Base-by-base conservation (phyloP, 345 rosid species). In the Aquilaria yunnanensis region DNA sequence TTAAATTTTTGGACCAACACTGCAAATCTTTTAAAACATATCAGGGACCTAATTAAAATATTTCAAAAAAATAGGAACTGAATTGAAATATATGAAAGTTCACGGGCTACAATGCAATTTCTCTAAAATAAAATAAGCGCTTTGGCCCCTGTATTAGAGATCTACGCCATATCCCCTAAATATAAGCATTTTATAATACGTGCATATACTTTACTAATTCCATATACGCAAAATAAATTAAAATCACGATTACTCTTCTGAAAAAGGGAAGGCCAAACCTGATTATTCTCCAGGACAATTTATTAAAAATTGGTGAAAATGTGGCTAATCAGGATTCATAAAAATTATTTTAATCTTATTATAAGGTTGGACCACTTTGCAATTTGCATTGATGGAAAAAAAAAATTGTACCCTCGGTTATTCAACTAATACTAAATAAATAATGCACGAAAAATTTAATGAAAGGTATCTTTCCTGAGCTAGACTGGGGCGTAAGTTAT, bases 351-450 rank as follows among this genome's bases (percentile, higher is more conserved):
- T 67, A 72, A 52, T 67, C 9, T 37, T 12, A 14, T 68, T 43
- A 10, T 30, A 0, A 9, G 7, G 23, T 23, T 72, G 85, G 81
- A 68, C 85, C 78, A 68, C 80, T 37, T 37, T 23, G 23, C 23
- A 23, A 23, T 23, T 32, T 54, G n/a, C 72, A 52, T 68, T 74
- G 78, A 76, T 72, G 75, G 33, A 50, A 33, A 29, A 58, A 58
- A 57, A 76, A 78, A 65, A 68, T 69, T 55, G 62, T 72, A 68
- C 56, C 58, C 67, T 70, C 67, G 16, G 46, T 32, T 60, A 52
- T 67, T 37, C 8, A 9, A 9, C 9, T 4, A 56, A 56, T 61
- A 34, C 32, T 70, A 77, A 59, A 60, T 64, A 37, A 37, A 37
- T 37, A 37, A 37, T 37, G 43, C 43, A 5, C 5, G 9, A 9